Evolutionary conservation across 495 filamentous ascomycete genomes (phyloP).

Genomic region (Cercophora samala): DNA sequence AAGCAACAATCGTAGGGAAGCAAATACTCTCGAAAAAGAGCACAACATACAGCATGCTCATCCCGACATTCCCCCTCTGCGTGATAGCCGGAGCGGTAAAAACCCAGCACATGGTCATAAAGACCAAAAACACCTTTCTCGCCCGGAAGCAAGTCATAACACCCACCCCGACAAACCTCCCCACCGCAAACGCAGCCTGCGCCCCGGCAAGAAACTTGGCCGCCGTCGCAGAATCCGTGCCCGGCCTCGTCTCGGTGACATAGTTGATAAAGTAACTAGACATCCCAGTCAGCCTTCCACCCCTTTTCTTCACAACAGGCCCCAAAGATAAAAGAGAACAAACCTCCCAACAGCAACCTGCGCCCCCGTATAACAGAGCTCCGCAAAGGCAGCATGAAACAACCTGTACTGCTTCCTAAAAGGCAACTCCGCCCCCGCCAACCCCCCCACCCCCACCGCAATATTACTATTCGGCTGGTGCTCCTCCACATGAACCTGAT

Average conservation of each 20-base stretch:
- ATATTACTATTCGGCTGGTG: too few species aligned
- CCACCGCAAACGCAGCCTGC: slow-evolving; percentile 63
- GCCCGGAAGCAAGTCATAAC: slow-evolving; percentile 51
- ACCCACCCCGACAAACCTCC: slow-evolving; percentile 58
- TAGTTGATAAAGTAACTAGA: slow-evolving; percentile 48
- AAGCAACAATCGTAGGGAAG: slow-evolving; percentile 69
- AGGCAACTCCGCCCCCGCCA: slow-evolving; percentile 51
- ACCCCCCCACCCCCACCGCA: too few species aligned
- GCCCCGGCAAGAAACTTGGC: slow-evolving; percentile 61
- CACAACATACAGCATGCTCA: slow-evolving; percentile 60
- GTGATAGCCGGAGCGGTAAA: slow-evolving; percentile 58
- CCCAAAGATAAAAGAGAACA: neutral
- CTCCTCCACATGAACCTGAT: neutral
- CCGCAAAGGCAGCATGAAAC: slow-evolving; percentile 62
- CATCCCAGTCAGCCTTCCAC: neutral
- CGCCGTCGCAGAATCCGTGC: slow-evolving; percentile 23
- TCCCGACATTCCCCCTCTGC: slow-evolving; percentile 47
- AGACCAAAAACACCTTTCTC: slow-evolving; percentile 50
- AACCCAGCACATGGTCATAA: slow-evolving; percentile 51
- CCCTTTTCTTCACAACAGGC: neutral
- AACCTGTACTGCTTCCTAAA: slow-evolving; percentile 62
- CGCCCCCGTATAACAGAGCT: slow-evolving; percentile 70
- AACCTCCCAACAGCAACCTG: slow-evolving; percentile 58
- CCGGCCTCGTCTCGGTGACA: slow-evolving; percentile 23
- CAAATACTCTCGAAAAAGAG: slow-evolving; percentile 69